phyloP scores from a whole-genome alignment of 345 rosid genomes.

The Brassica carinata region DNA sequence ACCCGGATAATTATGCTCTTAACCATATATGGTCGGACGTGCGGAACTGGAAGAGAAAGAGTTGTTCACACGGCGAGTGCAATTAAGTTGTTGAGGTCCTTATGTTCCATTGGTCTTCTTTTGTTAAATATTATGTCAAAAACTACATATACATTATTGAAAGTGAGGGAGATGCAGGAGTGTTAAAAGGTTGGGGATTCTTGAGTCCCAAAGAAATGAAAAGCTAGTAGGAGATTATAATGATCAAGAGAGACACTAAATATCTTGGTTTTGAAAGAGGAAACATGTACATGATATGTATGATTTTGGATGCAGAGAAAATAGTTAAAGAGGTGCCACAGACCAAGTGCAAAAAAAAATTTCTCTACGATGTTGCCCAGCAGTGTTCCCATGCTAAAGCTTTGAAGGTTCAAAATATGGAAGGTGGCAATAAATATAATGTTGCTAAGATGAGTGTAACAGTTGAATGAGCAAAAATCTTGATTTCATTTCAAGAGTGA shows the following conservation, averaged over 20 bases:
- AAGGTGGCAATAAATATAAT: constrained; percentile 18
- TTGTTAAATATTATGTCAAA: no score
- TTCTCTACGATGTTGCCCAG: constrained; percentile 69
- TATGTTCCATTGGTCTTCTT: no score
- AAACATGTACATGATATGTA: constrained; percentile 68
- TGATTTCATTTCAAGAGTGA: constrained; percentile 40
- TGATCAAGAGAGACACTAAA: constrained; percentile 60
- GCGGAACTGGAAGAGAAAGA: no score
- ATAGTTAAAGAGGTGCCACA: constrained; percentile 84
- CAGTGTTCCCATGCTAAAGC: constrained; percentile 61
- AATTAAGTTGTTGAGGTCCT: no score
- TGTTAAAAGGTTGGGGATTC: no score
- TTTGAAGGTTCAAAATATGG: constrained; percentile 10
- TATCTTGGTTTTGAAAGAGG: constrained; percentile 54
- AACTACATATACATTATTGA: no score
- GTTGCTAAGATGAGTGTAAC: constrained; percentile 1
- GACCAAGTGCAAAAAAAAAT: constrained; percentile 60
- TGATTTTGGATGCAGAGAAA: constrained; percentile 52
- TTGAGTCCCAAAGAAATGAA: no score
- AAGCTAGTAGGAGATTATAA: constrained; percentile 45
- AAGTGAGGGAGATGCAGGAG: no score
- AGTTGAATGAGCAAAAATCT: constrained; percentile 20
- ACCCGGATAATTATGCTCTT: no score
- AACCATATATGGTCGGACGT: no score
- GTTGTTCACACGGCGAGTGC: no score